phyloP scores from a whole-genome alignment of 2,329 filamentous ascomycete genomes.

The Sphaceloma murrayae region DNA sequence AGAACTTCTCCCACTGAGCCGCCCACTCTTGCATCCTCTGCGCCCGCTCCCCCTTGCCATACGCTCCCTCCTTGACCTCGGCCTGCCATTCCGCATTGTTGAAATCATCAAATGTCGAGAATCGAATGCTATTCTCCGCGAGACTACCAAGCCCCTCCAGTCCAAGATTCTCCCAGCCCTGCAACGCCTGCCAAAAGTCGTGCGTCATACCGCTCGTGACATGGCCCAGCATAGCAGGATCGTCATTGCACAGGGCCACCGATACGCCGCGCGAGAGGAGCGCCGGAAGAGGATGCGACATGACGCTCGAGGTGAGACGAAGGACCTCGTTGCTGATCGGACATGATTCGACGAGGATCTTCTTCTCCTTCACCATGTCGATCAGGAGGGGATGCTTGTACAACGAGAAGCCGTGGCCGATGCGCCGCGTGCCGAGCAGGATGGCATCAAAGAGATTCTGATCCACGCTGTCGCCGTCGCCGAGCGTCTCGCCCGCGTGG shows the following conservation, averaged over 20 bases:
- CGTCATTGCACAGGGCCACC: slow-evolving; percentile 80
- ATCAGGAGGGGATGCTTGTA: slow-evolving; percentile 87
- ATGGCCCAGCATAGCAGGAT: slow-evolving; percentile 80
- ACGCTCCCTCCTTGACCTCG: slow-evolving; percentile 62
- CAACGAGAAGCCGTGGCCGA: slow-evolving; percentile 80
- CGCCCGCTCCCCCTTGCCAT: slow-evolving; percentile 62
- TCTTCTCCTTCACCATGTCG: slow-evolving; percentile 79
- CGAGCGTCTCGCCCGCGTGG: slow-evolving; percentile 82
- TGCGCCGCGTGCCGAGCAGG: slow-evolving; percentile 73
- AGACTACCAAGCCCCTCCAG: slow-evolving; percentile 76
- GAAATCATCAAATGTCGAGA: slow-evolving; percentile 81
- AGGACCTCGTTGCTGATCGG: slow-evolving; percentile 86
- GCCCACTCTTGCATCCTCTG: slow-evolving; percentile 68
- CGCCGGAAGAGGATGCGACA: slow-evolving; percentile 71
- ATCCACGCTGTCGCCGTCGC: slow-evolving; percentile 66
- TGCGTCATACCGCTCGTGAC: slow-evolving; percentile 74
- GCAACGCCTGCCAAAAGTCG: slow-evolving; percentile 88
- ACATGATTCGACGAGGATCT: slow-evolving; percentile 80
- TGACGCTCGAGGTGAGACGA: slow-evolving; percentile 64
- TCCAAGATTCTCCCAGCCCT: slow-evolving; percentile 86
- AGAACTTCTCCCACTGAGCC: slow-evolving; percentile 78
- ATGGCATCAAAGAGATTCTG: slow-evolving; percentile 84
- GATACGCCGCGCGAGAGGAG: slow-evolving; percentile 75
- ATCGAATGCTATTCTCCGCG: slow-evolving; percentile 86
- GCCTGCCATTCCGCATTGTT: slow-evolving; percentile 58